Evolutionary conservation across 257 asterid species (phyloP), one percentile per base, ranked within the genome.

Genomic region (Salvia splendens): DNA sequence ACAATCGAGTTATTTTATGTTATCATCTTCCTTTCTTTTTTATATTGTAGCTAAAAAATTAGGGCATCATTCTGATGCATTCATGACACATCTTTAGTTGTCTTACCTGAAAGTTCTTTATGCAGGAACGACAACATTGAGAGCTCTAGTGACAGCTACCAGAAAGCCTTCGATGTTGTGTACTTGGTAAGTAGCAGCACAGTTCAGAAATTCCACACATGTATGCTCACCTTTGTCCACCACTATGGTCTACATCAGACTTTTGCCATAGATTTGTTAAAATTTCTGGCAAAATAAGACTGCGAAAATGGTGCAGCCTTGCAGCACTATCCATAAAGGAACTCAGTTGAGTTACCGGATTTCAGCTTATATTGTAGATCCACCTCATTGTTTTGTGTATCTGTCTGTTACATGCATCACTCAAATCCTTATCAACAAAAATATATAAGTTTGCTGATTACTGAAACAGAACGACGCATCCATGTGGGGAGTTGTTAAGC

Each of bases 91-190:
- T 14, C 33, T 52, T 63, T 65, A 59, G 60, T 67, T 68, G 49
- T 64, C 73, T 52, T 40, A 54, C 45, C 61, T 72, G 52, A 49
- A 56, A 50, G 35, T 64, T 58, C 62, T 68, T 78, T 48, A 70
- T 81, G 83, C 78, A 91, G 97, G 84, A 91, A 91, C 71, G 83
- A 85, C 82, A 91, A 87, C 71, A 75, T 88, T 58, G 91, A 88
- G 80, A 76, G 77, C 64, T 88, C 93, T 64, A 86, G 84, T 53
- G 91, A 83, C 12, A 84, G 86, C 84, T 89, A 88, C 68, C 72
- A 73, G 57, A 72, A 76, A 78, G 86, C 93, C 70, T 91, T 86
- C 76, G 95, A 91, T 77, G 84, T 91, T 48, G 91, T 91, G 49
- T 91, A 88, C 74, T 61, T 84, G 97, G 96, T 91, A 48, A 84